These are phyloP conservation scores for Leccinum fallax DNA, from an alignment of 1,284 basidiomycete genomes.

Conservation along the genomic window DNA sequence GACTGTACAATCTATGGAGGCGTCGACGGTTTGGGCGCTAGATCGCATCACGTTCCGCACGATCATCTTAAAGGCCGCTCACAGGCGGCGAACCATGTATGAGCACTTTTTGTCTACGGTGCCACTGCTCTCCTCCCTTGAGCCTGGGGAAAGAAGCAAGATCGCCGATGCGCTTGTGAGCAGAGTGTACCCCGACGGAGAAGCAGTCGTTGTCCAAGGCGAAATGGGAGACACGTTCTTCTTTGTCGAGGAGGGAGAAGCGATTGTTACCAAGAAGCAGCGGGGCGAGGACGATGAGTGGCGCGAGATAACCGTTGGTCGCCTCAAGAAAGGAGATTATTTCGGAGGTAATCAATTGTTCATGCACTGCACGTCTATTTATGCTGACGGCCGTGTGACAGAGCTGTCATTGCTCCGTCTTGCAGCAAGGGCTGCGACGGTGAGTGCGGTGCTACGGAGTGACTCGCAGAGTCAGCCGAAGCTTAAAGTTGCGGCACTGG, in stretches of 20 bases:
- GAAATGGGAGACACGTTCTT: constrained; percentile 98
- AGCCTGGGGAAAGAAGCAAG: constrained; percentile 90
- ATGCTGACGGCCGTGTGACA: constrained; percentile 28
- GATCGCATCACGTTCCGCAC: constrained; percentile 98
- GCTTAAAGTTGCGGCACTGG: constrained; percentile 91
- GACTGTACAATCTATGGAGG: constrained; percentile 84
- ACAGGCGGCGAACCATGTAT: constrained; percentile 91
- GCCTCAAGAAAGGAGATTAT: constrained; percentile 90
- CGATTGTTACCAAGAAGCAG: constrained; percentile 81
- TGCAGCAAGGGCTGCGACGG: constrained; percentile 90
- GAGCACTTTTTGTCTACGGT: constrained; percentile 95
- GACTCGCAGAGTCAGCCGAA: constrained; percentile 53
- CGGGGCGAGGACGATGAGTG: constrained; percentile 59
- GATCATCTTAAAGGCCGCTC: constrained; percentile 90
- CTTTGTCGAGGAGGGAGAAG: constrained; percentile 93
- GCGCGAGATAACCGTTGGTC: constrained; percentile 72
- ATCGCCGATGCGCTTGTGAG: constrained; percentile 95
- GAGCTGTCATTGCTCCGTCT: constrained; percentile 85
- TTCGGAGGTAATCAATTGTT: constrained; percentile 76
- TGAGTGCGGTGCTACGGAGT: constrained; percentile 72
- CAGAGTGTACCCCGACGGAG: constrained; percentile 79
- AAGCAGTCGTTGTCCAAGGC: constrained; percentile 88
- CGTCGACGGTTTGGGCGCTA: constrained; percentile 90
- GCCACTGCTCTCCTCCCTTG: constrained; percentile 83
- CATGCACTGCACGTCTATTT: neutral